A percentile compares a stretch with the other conserved stretches of the same genome.
Conservation (phyloP, 2,329 filamentous ascomycete genomes). For the Cercospora zeae-maydis region DNA sequence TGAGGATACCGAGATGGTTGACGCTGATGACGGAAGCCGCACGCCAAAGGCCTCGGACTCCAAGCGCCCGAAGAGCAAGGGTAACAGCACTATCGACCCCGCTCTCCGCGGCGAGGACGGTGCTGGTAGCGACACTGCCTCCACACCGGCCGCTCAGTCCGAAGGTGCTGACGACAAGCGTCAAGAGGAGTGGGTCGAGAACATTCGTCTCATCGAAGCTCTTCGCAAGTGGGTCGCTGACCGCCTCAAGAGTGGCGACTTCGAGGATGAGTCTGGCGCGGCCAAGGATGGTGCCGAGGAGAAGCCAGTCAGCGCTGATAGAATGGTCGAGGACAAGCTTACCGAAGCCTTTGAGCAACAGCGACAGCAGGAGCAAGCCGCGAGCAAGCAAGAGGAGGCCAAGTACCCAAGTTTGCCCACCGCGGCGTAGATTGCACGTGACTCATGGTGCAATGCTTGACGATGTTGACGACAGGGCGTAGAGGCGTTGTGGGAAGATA, state of each 20-base stretch:
- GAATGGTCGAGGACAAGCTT: constrained; percentile 29
- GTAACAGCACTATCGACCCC: constrained; percentile 37
- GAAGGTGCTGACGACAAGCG: constrained; percentile 42
- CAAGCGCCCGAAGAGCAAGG: constrained; percentile 32
- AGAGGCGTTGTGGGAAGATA: constrained; percentile 14
- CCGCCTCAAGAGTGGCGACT: constrained; percentile 53
- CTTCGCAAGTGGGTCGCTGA: constrained; percentile 57
- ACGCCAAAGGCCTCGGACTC: constrained; percentile 35
- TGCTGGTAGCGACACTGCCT: constrained; percentile 27
- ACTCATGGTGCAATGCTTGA: constrained; percentile 2
- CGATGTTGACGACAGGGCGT: constrained; percentile 12
- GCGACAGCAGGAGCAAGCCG: constrained; percentile 16
- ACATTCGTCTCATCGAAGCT: constrained; percentile 61
- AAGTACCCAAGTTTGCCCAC: constrained; percentile 25
- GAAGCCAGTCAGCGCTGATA: constrained; percentile 22
- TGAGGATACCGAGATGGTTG: constrained; percentile 41
- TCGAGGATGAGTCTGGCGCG: constrained; percentile 31
- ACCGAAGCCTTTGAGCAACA: constrained; percentile 18
- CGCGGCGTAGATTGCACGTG: constrained; percentile 10
- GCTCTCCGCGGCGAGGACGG: constrained; percentile 36
- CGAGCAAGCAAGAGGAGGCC: constrained; percentile 12
- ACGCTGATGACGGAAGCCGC: constrained; percentile 39
- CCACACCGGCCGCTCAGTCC: constrained; percentile 30
- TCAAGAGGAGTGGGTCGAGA: constrained; percentile 59
- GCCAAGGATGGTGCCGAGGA: constrained; percentile 18